phyloP scores from a whole-genome alignment of 768 basidiomycete genomes.

The Tricholoma sp. region DNA sequence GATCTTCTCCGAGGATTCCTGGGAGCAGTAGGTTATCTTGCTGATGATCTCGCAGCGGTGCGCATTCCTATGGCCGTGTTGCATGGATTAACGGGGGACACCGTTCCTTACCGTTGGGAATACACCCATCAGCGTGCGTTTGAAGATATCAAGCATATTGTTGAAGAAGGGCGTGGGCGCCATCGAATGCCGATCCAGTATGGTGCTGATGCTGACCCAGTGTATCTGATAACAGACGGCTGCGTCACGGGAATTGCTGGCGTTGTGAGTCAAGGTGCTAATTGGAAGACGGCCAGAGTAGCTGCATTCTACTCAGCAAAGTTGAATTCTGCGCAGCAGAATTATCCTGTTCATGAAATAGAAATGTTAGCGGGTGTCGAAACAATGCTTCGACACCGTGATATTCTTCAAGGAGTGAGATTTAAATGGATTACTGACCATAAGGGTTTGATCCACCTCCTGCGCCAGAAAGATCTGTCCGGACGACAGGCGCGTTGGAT shows the following conservation, averaged over 20 bases:
- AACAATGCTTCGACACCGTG: background rate
- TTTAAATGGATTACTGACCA: background rate
- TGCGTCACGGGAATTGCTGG: background rate
- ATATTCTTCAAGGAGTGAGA: background rate
- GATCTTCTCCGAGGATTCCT: conserved; percentile 26
- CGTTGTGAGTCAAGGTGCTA: background rate
- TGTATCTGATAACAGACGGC: background rate
- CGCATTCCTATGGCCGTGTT: background rate
- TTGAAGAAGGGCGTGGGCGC: background rate
- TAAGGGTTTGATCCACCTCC: background rate
- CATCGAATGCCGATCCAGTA: background rate
- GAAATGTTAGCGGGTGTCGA: background rate
- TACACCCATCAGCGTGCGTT: conserved; percentile 18
- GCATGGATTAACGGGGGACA: conserved; percentile 8
- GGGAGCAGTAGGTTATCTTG: conserved; percentile 31
- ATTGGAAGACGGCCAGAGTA: background rate
- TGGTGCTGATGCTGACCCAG: background rate
- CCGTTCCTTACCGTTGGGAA: conserved; percentile 19
- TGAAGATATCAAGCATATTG: background rate
- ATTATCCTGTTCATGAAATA: background rate
- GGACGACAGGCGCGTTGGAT: conserved; percentile 27
- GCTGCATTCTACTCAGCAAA: background rate
- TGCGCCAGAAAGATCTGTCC: background rate
- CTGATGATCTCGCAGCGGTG: conserved; percentile 2
- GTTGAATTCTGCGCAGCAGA: background rate